Conservation (phyloP, 2,329 filamentous ascomycete genomes). For the Colletotrichum camelliae region DNA sequence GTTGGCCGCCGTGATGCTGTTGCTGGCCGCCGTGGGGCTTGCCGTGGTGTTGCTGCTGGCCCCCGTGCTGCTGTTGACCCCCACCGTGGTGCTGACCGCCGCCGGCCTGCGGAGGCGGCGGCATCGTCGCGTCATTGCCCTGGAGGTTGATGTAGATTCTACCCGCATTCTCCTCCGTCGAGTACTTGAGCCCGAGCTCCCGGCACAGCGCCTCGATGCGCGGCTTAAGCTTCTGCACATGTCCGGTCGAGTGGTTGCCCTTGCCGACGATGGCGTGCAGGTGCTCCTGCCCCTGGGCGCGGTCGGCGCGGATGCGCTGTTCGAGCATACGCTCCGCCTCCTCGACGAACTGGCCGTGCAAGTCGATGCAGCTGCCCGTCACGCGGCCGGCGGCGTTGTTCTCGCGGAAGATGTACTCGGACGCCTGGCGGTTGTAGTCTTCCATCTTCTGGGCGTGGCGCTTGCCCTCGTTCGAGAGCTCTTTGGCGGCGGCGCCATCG, state of each 20-base stretch:
- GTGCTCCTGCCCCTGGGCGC: slow-evolving; percentile 75
- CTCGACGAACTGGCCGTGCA: slow-evolving; percentile 93
- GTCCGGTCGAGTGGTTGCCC: slow-evolving; percentile 82
- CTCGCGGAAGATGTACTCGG: slow-evolving; percentile 92
- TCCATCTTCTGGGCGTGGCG: slow-evolving; percentile 84
- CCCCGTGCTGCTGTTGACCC: slow-evolving; percentile 41
- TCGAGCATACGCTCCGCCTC: slow-evolving; percentile 93
- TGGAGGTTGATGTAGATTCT: slow-evolving; percentile 87
- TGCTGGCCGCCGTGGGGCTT: slow-evolving; percentile 39
- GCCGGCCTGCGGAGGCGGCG: slow-evolving; percentile 41
- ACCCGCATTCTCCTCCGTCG: slow-evolving; percentile 88
- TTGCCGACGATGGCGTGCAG: slow-evolving; percentile 96
- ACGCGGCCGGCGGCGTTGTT: slow-evolving; percentile 85
- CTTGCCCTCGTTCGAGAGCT: slow-evolving; percentile 86
- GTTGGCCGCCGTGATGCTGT: slow-evolving; percentile 39
- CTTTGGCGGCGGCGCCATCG: slow-evolving; percentile 83
- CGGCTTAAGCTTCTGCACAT: slow-evolving; percentile 96
- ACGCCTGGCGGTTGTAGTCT: slow-evolving; percentile 87
- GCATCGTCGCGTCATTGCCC: slow-evolving; percentile 67
- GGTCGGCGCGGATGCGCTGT: slow-evolving; percentile 81
- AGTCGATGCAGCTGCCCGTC: slow-evolving; percentile 82
- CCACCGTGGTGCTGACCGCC: slow-evolving; percentile 47
- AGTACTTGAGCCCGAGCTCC: slow-evolving; percentile 81
- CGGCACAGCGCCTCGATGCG: slow-evolving; percentile 85
- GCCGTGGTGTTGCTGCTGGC: slow-evolving; percentile 44